Percentiles rank a stretch among this genome's conserved stretches.
These are phyloP conservation scores for Aspergillus sp. DNA, from an alignment of 2,329 filamentous ascomycete species.

Conservation along the genomic window DNA sequence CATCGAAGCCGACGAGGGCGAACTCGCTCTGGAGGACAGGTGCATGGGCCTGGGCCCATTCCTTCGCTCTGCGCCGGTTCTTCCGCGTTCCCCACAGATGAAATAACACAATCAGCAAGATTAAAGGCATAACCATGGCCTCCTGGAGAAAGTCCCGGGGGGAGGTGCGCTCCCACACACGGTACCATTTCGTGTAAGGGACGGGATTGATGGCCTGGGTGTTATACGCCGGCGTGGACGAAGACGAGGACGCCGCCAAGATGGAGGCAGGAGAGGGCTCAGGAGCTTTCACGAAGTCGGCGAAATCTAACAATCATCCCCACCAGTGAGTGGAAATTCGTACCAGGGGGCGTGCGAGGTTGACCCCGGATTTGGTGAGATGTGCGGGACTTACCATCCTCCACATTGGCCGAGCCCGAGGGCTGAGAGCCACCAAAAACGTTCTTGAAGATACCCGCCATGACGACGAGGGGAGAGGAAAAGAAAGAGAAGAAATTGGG, in stretches of 20 bases:
- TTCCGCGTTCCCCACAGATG: constrained; percentile 77
- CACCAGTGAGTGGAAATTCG: too few species aligned
- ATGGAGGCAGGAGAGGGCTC: constrained; percentile 58
- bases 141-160: constrained; percentile 84
- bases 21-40: constrained; percentile 76
- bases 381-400: constrained; percentile 33
- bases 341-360: neutral
- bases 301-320: constrained; percentile 66
- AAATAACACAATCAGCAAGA: constrained; percentile 70
- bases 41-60: constrained; percentile 75
- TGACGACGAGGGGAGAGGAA: constrained; percentile 23
- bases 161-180: constrained; percentile 85
- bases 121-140: constrained; percentile 72
- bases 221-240: constrained; percentile 40
- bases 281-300: constrained; percentile 82
- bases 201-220: constrained; percentile 50
- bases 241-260: constrained; percentile 37
- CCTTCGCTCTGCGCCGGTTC: constrained; percentile 76
- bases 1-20: constrained; percentile 76
- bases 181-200: constrained; percentile 94
- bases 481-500: constrained; percentile 16
- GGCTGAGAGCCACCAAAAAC: constrained; percentile 35
- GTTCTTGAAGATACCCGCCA: constrained; percentile 41
- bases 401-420: constrained; percentile 26
- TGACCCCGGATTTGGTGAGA: neutral